These are phyloP conservation scores for Gracilariopsis chorda DNA, from an alignment of 23 red algal genomes.

Conservation along the genomic window DNA sequence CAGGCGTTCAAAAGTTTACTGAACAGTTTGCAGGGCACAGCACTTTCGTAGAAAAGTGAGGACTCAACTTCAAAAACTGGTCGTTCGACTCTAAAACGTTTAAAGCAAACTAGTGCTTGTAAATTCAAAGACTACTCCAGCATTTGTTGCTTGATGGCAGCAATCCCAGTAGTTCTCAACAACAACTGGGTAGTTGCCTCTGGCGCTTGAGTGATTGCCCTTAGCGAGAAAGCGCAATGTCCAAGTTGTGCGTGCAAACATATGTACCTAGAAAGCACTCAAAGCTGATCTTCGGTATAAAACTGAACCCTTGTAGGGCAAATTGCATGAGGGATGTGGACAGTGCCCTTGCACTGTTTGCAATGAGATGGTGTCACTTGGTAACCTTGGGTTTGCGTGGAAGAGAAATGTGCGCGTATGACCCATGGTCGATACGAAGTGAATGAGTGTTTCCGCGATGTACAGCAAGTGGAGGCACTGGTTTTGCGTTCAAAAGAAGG, in stretches of 20 bases:
- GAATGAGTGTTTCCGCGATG: conserved; percentile 48
- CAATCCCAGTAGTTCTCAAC: too few relatives aligned
- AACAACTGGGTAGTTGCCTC: too few relatives aligned
- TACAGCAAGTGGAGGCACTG: conserved; percentile 69
- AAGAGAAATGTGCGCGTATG: conserved; percentile 29
- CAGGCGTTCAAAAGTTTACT: too few relatives aligned
- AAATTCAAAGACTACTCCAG: too few relatives aligned
- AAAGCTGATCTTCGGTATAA: background rate
- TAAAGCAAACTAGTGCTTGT: too few relatives aligned
- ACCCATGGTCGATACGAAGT: conserved; percentile 56
- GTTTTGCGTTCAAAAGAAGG: conserved; percentile 46
- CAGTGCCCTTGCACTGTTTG: conserved; percentile 20
- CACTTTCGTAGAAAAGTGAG: too few relatives aligned
- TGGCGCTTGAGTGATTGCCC: too few relatives aligned
- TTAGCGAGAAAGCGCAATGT: background rate
- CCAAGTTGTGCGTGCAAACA: background rate
- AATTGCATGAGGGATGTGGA: conserved; percentile 35
- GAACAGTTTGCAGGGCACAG: too few relatives aligned
- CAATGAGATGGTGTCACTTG: conserved; percentile 1
- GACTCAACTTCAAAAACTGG: too few relatives aligned
- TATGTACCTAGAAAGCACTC: background rate
- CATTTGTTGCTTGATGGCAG: too few relatives aligned
- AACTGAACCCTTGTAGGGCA: background rate
- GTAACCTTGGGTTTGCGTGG: conserved; percentile 6
- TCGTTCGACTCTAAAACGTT: too few relatives aligned